These are phyloP conservation scores for Penicillium verhagenii DNA, from an alignment of 495 filamentous ascomycete species.

Conservation along the genomic window DNA sequence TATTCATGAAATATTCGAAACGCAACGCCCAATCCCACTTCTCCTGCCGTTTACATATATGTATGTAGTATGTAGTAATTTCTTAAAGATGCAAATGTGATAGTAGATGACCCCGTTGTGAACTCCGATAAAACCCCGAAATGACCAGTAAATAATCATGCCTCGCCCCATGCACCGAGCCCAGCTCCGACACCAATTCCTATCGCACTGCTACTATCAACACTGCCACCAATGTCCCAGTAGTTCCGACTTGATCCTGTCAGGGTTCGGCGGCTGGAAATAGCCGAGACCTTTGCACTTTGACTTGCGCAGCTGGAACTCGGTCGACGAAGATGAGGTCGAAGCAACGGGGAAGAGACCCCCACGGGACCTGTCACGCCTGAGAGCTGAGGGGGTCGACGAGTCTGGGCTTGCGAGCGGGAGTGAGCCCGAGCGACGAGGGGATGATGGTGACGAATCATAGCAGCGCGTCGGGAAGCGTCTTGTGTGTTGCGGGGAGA, in stretches of 20 bases:
- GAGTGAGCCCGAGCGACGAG: slow-evolving; percentile 61
- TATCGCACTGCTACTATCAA: slow-evolving; percentile 69
- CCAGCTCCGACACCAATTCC: slow-evolving; percentile 59
- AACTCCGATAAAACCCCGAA: neutral
- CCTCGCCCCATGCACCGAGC: slow-evolving; percentile 75
- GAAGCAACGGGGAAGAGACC: slow-evolving; percentile 40
- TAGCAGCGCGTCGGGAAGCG: slow-evolving; percentile 70
- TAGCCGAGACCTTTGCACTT: slow-evolving; percentile 64
- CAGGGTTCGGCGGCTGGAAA: slow-evolving; percentile 52
- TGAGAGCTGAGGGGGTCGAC: slow-evolving; percentile 50
- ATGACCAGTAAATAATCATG: slow-evolving; percentile 31
- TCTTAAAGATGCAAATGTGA: neutral
- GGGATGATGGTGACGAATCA: slow-evolving; percentile 83
- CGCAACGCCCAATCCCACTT: neutral
- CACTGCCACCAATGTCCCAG: slow-evolving; percentile 82
- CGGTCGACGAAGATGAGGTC: slow-evolving; percentile 50
- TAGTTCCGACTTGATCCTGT: slow-evolving; percentile 70
- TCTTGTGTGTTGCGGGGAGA: slow-evolving; percentile 54
- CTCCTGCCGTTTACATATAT: neutral
- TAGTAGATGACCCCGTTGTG: neutral
- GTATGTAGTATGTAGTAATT: neutral
- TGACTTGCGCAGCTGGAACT: slow-evolving; percentile 75
- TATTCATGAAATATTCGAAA: no score
- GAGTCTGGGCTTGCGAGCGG: slow-evolving; percentile 47
- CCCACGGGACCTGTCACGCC: slow-evolving; percentile 44